Evolutionary conservation across 75 land plant species (phyloP).

Genomic region (Gnetum montanum): DNA sequence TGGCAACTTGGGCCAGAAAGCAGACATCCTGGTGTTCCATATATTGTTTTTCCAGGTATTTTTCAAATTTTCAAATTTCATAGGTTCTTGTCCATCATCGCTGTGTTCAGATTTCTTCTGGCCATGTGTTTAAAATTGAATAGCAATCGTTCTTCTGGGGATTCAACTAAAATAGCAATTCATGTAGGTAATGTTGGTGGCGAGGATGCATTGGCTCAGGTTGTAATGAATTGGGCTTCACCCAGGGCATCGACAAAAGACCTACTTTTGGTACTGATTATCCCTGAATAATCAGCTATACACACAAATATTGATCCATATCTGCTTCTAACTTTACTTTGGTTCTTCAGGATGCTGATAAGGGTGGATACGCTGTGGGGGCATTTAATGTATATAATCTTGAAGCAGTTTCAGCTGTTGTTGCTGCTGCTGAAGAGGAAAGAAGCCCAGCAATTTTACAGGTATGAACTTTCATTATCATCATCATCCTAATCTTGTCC

Average conservation of each 20-base stretch:
- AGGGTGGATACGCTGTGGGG: constrained; percentile 84
- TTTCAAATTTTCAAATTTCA: too few relatives aligned
- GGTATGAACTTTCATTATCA: too few relatives aligned
- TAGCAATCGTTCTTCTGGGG: not conserved
- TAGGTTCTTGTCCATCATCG: too few relatives aligned
- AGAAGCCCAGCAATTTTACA: constrained; percentile 94
- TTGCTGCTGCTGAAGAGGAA: constrained; percentile 90
- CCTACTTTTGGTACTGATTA: constrained; percentile 60
- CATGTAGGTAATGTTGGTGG: constrained; percentile 92
- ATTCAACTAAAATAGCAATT: not conserved
- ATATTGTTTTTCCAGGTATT: constrained; percentile 96
- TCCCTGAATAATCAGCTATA: too few relatives aligned
- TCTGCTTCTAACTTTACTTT: too few relatives aligned
- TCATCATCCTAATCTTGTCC: too few relatives aligned
- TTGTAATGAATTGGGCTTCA: constrained; percentile 64
- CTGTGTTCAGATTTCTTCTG: too few relatives aligned
- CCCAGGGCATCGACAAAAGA: constrained; percentile 63
- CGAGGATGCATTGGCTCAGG: constrained; percentile 68
- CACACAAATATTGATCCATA: too few relatives aligned
- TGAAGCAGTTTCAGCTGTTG: constrained; percentile 85
- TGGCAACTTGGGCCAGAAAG: constrained; percentile 96
- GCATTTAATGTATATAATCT: constrained; percentile 98
- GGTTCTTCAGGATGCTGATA: constrained; percentile 60
- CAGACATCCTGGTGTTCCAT: constrained; percentile 88
- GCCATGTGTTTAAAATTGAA: too few relatives aligned